phyloP scores from a whole-genome alignment of 805 yeast genomes.

The Yamadazyma insecticola region DNA sequence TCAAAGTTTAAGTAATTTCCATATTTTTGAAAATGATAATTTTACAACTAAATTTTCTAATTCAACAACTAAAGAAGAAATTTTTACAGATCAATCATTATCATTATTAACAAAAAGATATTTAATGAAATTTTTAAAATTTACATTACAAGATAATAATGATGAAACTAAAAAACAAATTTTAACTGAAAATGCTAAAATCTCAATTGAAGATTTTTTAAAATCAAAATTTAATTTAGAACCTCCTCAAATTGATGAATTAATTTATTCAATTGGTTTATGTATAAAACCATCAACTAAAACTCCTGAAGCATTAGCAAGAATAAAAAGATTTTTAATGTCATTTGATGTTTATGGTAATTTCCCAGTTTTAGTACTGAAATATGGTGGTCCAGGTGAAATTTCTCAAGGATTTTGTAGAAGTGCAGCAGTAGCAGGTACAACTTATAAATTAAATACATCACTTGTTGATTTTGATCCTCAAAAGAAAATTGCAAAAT shows the following conservation, averaged over 20 bases:
- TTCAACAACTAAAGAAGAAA: constrained; percentile 74
- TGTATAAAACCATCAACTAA: constrained; percentile 56
- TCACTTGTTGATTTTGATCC: constrained; percentile 63
- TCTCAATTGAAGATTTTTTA: constrained; percentile 58
- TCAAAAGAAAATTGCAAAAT: constrained; percentile 58
- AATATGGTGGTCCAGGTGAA: constrained; percentile 96
- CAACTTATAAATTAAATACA: constrained; percentile 83
- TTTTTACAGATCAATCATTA: constrained; percentile 82
- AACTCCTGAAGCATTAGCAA: constrained; percentile 71
- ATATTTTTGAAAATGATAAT: constrained; percentile 88
- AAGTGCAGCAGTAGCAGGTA: constrained; percentile 97
- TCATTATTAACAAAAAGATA: constrained; percentile 72
- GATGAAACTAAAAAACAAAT: constrained; percentile 58
- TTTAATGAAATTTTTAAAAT: constrained; percentile 88
- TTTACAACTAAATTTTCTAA: constrained; percentile 77
- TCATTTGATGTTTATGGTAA: constrained; percentile 91
- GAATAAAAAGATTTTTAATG: constrained; percentile 76
- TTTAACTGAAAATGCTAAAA: constrained; percentile 52
- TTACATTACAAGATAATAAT: constrained; percentile 54
- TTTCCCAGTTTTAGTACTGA: constrained; percentile 87
- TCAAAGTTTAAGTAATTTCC: constrained; percentile 83
- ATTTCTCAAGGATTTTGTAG: constrained; percentile 95
- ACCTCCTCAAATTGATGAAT: constrained; percentile 72
- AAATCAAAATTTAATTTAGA: constrained; percentile 64
- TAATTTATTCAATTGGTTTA: constrained; percentile 82